phyloP scores from a whole-genome alignment of 345 rosid genomes.

The Acer yangbiense region DNA sequence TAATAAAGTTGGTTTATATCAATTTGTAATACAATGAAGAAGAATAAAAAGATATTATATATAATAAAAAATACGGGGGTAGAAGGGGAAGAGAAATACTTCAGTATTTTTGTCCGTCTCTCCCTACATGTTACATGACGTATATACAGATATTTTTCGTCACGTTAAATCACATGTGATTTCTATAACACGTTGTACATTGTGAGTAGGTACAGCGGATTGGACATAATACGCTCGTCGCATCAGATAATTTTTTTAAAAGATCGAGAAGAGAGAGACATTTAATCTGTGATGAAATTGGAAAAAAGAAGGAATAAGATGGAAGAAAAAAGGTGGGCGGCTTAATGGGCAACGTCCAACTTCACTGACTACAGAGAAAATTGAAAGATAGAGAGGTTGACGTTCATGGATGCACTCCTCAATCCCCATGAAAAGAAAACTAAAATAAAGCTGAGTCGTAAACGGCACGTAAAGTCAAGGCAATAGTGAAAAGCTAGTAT shows the following conservation, averaged over 20 bases:
- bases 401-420: constrained; percentile 15
- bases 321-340: constrained; percentile 36
- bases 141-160: too few species aligned
- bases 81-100: not conserved
- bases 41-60: not conserved
- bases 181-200: too few species aligned
- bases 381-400: constrained; percentile 16
- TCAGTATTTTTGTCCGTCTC: not conserved
- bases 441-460: constrained; percentile 8
- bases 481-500: not conserved
- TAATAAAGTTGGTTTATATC: not conserved
- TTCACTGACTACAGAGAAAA: constrained; percentile 15
- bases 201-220: not conserved
- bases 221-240: not conserved
- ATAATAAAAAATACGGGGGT: not conserved
- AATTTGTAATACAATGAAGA: not conserved
- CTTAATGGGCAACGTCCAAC: constrained; percentile 23
- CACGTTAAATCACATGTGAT: too few species aligned
- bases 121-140: too few species aligned
- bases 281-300: not conserved
- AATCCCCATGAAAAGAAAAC: not conserved
- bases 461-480: constrained; percentile 30
- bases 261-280: not conserved
- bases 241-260: not conserved
- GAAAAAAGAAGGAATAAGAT: not conserved